Evolutionary conservation across 306 rosid genomes (phyloP).

Genomic region (Albizia julibrissin): DNA sequence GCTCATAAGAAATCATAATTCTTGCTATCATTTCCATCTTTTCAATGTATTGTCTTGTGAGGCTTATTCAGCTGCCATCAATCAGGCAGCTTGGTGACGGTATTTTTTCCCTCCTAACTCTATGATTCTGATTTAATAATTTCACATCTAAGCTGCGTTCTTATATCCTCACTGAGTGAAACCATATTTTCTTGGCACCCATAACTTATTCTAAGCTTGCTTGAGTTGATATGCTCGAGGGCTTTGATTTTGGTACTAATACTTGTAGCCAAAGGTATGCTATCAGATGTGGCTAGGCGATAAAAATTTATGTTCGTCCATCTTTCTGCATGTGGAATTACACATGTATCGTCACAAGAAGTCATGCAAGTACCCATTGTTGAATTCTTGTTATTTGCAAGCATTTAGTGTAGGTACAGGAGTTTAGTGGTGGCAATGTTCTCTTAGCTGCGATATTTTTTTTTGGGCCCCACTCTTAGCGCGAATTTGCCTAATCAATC

Average conservation of each 20-base stretch:
- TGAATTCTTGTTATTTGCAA: neutral
- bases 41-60: neutral
- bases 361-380: conserved; percentile 7
- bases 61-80: neutral
- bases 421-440: conserved; percentile 7
- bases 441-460: neutral
- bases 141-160: neutral
- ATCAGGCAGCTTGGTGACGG: conserved; percentile 11
- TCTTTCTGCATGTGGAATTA: conserved; percentile 13
- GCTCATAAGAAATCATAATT: neutral
- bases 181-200: conserved; percentile 13
- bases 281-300: neutral
- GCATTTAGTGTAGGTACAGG: neutral
- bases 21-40: neutral
- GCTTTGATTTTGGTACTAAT: neutral
- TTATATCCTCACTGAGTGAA: neutral
- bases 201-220: neutral
- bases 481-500: conserved; percentile 11
- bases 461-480: neutral
- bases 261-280: conserved; percentile 11
- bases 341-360: neutral
- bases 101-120: conserved; percentile 5
- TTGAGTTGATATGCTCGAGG: neutral
- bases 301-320: neutral
- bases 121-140: neutral